A percentile compares a stretch with the other conserved stretches of the same genome.
Conservation (phyloP, 208 protist species). For the Acanthamoeba castellanii region DNA sequence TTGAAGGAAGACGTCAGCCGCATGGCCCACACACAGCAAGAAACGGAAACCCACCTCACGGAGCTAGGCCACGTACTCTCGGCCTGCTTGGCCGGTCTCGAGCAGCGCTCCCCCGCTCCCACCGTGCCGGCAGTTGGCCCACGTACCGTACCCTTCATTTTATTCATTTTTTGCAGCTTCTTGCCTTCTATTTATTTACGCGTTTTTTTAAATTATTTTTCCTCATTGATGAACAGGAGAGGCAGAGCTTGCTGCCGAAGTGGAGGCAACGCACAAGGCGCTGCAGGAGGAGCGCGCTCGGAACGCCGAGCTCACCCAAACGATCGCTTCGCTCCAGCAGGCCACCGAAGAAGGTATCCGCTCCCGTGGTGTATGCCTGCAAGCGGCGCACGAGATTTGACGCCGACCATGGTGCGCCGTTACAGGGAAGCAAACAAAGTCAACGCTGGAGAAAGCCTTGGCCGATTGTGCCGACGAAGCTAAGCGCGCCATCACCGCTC, state of each 20-base stretch:
- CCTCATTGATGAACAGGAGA: background rate
- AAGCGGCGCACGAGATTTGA: too few species aligned
- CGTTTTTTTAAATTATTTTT: background rate
- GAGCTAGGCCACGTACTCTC: slow-evolving; percentile 21
- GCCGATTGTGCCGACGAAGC: background rate
- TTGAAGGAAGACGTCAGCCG: background rate
- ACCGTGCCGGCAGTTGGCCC: background rate
- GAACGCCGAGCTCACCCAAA: background rate
- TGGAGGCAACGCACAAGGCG: background rate
- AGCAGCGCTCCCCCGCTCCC: background rate
- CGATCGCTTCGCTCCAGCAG: background rate
- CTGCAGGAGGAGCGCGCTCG: slow-evolving; percentile 22
- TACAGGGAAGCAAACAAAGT: background rate
- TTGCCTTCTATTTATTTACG: background rate
- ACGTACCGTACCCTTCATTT: too few species aligned
- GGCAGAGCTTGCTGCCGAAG: background rate
- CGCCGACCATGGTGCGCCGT: background rate
- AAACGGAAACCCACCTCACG: background rate
- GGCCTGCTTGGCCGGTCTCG: background rate
- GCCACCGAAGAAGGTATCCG: background rate
- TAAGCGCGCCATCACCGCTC: background rate
- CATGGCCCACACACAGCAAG: background rate
- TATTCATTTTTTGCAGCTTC: background rate
- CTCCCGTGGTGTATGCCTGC: background rate
- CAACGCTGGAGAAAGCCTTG: background rate